Percentiles rank a stretch among this genome's conserved stretches.
Conservation (phyloP, 257 asterid genomes). For the Solanum pinnatisectum region DNA sequence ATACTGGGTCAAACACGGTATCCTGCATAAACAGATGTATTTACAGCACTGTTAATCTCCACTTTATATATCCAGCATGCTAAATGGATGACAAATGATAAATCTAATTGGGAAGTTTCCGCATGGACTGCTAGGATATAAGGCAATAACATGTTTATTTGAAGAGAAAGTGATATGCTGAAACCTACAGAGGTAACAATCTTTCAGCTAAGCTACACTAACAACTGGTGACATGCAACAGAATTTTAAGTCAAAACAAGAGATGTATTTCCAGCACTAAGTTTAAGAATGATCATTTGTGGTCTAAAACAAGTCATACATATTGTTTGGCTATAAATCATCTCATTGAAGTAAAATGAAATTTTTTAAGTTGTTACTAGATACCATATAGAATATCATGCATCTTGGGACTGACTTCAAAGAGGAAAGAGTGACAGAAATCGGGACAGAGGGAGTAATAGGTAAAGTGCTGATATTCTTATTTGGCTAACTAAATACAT, state of each 20-base stretch:
- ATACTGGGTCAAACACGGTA: constrained; percentile 73
- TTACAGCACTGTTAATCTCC: background rate
- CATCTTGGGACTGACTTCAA: background rate
- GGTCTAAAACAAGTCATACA: background rate
- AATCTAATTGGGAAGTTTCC: background rate
- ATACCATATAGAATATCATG: too few species aligned
- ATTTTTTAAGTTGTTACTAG: background rate
- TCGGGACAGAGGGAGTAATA: too few species aligned
- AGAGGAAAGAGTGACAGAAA: background rate
- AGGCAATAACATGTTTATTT: background rate
- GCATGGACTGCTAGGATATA: background rate
- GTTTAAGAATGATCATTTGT: background rate
- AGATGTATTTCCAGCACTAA: background rate
- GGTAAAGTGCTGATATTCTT: too few species aligned
- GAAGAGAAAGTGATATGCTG: background rate
- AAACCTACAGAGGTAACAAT: background rate
- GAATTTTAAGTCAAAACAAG: background rate
- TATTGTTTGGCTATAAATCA: background rate
- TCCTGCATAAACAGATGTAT: constrained; percentile 37
- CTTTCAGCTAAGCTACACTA: background rate
- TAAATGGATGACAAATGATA: background rate
- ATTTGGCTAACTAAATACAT: too few species aligned
- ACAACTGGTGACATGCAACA: background rate
- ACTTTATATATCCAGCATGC: background rate
- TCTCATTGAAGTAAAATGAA: background rate